These are phyloP conservation scores for Schizosaccharomyces versatilis DNA, from an alignment of 1,139 yeast species.

Conservation along the genomic window DNA sequence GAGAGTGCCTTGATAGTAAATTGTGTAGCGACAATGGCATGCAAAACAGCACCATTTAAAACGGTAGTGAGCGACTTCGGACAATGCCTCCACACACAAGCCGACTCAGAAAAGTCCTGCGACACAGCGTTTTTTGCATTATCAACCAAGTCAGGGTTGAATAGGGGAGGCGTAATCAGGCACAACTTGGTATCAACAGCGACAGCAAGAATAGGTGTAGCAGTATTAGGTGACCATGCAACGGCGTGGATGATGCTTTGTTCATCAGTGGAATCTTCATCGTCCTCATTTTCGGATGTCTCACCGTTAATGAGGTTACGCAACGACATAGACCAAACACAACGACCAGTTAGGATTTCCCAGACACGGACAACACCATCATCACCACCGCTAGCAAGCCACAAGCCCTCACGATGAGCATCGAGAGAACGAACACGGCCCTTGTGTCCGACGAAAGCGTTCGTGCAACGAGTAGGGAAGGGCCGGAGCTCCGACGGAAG, in stretches of 20 bases:
- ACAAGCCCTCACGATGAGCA: conserved; percentile 72
- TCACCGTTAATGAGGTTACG: neutral
- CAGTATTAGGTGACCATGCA: conserved; percentile 73
- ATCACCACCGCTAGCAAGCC: conserved; percentile 95
- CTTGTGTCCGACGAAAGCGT: conserved; percentile 59
- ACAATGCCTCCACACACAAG: conserved; percentile 74
- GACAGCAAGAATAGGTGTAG: conserved; percentile 45
- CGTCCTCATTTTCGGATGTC: neutral
- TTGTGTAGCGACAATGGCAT: neutral
- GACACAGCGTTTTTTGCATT: conserved; percentile 30
- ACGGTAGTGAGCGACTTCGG: conserved; percentile 29
- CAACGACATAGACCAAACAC: conserved; percentile 35
- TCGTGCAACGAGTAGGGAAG: conserved; percentile 86
- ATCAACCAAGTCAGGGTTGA: conserved; percentile 16
- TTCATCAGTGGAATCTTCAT: conserved; percentile 11
- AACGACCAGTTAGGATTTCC: conserved; percentile 92
- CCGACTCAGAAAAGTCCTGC: conserved; percentile 28
- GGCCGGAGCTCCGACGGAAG: conserved; percentile 93
- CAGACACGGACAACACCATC: conserved; percentile 90
- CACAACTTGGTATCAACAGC: conserved; percentile 64
- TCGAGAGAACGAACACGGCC: conserved; percentile 66
- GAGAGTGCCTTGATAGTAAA: conserved; percentile 55
- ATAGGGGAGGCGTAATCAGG: conserved; percentile 69
- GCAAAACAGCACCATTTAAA: neutral
- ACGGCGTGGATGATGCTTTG: conserved; percentile 66